Conservation (phyloP, 2,329 filamentous ascomycete genomes). For the Clonostachys byssicola region DNA sequence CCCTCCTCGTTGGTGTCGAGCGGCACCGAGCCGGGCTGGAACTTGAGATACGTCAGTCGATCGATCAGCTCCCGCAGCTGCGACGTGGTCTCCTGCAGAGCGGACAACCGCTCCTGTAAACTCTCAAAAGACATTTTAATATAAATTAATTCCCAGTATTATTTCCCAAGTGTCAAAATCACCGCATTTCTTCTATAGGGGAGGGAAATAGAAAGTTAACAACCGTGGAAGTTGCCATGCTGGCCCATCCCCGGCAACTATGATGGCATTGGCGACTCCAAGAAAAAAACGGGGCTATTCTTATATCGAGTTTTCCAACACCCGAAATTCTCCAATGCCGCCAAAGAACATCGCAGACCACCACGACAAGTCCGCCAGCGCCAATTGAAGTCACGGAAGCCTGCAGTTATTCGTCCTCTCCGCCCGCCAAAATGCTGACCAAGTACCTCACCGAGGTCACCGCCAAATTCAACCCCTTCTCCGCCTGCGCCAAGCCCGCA, state of each 20-base stretch:
- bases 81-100: slow-evolving; percentile 55
- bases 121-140: slow-evolving; percentile 50
- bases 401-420: too few species aligned
- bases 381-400: not conserved
- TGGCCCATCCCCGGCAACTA: not conserved
- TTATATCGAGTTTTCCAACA: slow-evolving; percentile 1
- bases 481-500: slow-evolving; percentile 70
- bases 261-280: not conserved
- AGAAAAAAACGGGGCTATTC: slow-evolving; percentile 1
- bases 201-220: not conserved
- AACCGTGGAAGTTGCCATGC: slow-evolving; percentile 2
- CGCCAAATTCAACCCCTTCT: slow-evolving; percentile 92
- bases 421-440: slow-evolving; percentile 64
- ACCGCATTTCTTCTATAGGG: not conserved
- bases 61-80: slow-evolving; percentile 57
- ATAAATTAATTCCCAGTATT: not conserved
- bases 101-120: slow-evolving; percentile 56
- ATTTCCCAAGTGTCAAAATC: not conserved
- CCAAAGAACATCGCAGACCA: not conserved
- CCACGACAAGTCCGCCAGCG: not conserved
- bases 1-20: slow-evolving; percentile 31
- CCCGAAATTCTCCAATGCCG: not conserved
- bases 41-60: slow-evolving; percentile 52
- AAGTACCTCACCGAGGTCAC: slow-evolving; percentile 81
- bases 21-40: slow-evolving; percentile 49